A percentile compares a stretch with the other conserved stretches of the same genome.
phyloP scores from a whole-genome alignment of 2,329 filamentous ascomycete species.

The Paraconiothyrium brasiliense region DNA sequence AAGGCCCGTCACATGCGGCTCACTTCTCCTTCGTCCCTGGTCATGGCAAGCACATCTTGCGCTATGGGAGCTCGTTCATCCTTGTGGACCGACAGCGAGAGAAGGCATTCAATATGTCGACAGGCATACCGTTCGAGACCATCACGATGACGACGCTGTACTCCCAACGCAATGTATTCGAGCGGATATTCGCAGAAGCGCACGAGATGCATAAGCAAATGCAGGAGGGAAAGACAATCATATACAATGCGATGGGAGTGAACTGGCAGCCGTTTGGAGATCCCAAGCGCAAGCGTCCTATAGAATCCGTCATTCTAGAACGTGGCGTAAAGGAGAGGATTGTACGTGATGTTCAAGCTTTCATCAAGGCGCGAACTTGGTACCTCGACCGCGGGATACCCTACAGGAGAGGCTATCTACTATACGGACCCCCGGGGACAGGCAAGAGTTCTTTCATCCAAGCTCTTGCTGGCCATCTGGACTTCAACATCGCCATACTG shows the following conservation, averaged over 20 bases:
- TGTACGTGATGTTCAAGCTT: conserved; percentile 82
- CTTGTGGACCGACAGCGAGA: conserved; percentile 88
- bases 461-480: conserved; percentile 88
- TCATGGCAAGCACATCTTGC: conserved; percentile 86
- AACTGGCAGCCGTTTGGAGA: conserved; percentile 88
- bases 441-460: conserved; percentile 98
- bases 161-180: conserved; percentile 86
- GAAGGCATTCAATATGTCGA: conserved; percentile 79
- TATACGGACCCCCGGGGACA: conserved; percentile 88
- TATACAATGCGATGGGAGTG: conserved; percentile 85
- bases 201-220: conserved; percentile 80
- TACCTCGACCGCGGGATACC: conserved; percentile 95
- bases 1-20: conserved; percentile 76
- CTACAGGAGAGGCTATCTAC: conserved; percentile 86
- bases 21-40: conserved; percentile 91
- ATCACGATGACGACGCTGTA: conserved; percentile 92
- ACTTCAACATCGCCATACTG: conserved; percentile 91
- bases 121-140: conserved; percentile 92
- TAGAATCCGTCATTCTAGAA: conserved; percentile 88
- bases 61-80: conserved; percentile 87
- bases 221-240: conserved; percentile 90
- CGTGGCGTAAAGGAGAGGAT: conserved; percentile 83
- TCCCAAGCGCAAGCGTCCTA: conserved; percentile 83
- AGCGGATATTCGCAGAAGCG: conserved; percentile 87
- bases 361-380: conserved; percentile 81